These are phyloP conservation scores for Tremellales sp. DNA, from an alignment of 1,284 basidiomycete species.

Conservation along the genomic window DNA sequence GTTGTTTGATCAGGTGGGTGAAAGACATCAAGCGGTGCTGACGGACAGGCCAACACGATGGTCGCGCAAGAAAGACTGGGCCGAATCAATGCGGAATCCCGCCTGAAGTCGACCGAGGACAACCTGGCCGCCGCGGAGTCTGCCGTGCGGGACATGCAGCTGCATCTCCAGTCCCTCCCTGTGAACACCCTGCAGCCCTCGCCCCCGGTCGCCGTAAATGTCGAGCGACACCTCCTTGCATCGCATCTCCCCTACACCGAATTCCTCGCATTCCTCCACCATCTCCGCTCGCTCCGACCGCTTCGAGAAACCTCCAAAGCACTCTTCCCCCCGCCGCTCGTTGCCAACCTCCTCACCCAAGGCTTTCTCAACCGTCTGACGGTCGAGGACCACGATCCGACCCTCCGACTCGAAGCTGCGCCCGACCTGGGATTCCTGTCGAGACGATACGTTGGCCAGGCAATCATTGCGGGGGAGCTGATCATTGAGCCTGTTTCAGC, in stretches of 20 bases:
- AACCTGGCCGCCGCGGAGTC: constrained; percentile 81
- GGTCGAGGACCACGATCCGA: constrained; percentile 90
- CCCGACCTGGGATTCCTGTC: constrained; percentile 92
- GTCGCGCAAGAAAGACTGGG: constrained; percentile 83
- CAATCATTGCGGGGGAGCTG: constrained; percentile 83
- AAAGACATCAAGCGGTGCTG: background rate
- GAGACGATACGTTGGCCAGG: constrained; percentile 75
- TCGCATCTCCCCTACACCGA: constrained; percentile 79
- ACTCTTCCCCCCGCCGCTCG: constrained; percentile 56
- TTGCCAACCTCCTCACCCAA: constrained; percentile 67
- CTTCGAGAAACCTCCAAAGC: constrained; percentile 48
- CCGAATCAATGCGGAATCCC: constrained; percentile 71
- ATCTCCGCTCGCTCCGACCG: constrained; percentile 70
- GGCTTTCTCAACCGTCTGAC: constrained; percentile 80
- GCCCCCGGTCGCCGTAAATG: background rate
- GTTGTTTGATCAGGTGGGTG: constrained; percentile 62
- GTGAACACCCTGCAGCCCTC: constrained; percentile 12
- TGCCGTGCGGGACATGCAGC: constrained; percentile 75
- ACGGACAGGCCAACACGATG: constrained; percentile 74
- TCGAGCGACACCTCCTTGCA: constrained; percentile 54
- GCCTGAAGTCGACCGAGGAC: constrained; percentile 73
- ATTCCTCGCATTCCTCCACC: constrained; percentile 74
- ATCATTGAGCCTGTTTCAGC: constrained; percentile 74
- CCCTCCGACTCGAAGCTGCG: constrained; percentile 86
- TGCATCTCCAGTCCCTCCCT: constrained; percentile 68